Conservation (phyloP, 2,329 filamentous ascomycete genomes). For the Xylariomycetidae sp. region DNA sequence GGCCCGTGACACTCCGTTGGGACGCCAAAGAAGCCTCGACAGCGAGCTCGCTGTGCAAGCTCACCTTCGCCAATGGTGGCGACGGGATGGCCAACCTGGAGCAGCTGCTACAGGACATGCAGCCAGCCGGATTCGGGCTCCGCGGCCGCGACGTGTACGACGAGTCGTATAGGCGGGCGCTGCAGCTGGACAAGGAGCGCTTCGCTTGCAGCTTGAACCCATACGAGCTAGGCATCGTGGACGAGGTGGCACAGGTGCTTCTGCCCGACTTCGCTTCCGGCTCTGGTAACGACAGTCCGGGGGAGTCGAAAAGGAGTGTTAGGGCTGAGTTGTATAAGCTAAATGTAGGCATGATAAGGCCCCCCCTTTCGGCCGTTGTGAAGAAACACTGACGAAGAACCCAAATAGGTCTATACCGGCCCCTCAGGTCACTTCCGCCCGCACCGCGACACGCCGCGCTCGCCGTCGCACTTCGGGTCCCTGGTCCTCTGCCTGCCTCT, state of each 20-base stretch:
- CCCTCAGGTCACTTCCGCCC: slow-evolving; percentile 46
- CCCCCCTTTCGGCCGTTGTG: not conserved
- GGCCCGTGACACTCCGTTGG: no score
- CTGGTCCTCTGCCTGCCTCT: slow-evolving; percentile 47
- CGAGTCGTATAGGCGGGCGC: no score
- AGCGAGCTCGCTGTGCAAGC: no score
- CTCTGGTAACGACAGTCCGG: slow-evolving; percentile 20
- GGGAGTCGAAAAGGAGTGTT: slow-evolving; percentile 34
- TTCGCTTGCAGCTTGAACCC: slow-evolving; percentile 52
- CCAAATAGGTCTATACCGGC: slow-evolving; percentile 48
- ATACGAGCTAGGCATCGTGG: slow-evolving; percentile 47
- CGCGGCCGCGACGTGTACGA: no score
- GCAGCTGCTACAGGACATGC: no score
- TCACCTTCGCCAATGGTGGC: no score
- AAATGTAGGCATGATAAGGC: slow-evolving; percentile 36
- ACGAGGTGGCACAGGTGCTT: slow-evolving; percentile 42
- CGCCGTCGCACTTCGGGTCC: slow-evolving; percentile 43
- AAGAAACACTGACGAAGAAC: no score
- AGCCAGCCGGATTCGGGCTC: no score
- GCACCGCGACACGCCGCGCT: slow-evolving; percentile 51
- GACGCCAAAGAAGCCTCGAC: no score
- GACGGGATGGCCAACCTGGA: no score
- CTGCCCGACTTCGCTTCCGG: slow-evolving; percentile 25
- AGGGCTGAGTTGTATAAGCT: slow-evolving; percentile 53
- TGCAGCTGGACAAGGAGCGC: no score